Conservation (phyloP, 108 stramenopile species). For the Cyclotella choctawhatcheeana region DNA sequence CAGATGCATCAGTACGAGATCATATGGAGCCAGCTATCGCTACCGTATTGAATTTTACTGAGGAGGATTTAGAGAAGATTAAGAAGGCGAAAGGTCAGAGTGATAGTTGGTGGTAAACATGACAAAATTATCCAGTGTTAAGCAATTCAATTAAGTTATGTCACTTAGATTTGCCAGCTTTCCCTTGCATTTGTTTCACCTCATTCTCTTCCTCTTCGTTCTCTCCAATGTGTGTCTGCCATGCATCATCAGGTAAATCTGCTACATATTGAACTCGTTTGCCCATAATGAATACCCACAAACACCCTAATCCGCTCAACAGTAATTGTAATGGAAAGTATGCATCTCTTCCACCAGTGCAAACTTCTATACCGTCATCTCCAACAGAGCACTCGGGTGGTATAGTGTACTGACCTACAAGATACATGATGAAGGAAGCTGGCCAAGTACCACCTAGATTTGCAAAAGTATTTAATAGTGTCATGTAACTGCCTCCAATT, state of each 20-base stretch:
- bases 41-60: slow-evolving; percentile 83
- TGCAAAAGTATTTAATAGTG: slow-evolving; percentile 95
- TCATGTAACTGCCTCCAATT: slow-evolving; percentile 99
- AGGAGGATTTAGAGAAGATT: slow-evolving; percentile 73
- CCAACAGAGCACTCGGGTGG: slow-evolving; percentile 49
- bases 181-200: slow-evolving; percentile 21
- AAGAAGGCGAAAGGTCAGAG: slow-evolving; percentile 73
- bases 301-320: slow-evolving; percentile 69
- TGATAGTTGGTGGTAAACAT: slow-evolving; percentile 67
- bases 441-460: slow-evolving; percentile 97
- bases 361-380: slow-evolving; percentile 45
- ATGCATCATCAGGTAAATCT: slow-evolving; percentile 82
- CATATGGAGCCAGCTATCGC: slow-evolving; percentile 92
- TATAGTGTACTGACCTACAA: slow-evolving; percentile 64
- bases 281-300: slow-evolving; percentile 74
- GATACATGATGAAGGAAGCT: slow-evolving; percentile 78
- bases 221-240: slow-evolving; percentile 85
- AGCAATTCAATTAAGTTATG: too few relatives aligned
- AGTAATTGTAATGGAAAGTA: slow-evolving; percentile 72
- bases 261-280: slow-evolving; percentile 68
- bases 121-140: too few relatives aligned
- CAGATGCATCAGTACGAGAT: slow-evolving; percentile 69
- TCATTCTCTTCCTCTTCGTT: slow-evolving; percentile 40
- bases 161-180: slow-evolving; percentile 34
- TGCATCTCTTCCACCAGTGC: slow-evolving; percentile 74